A percentile compares a stretch with the other conserved stretches of the same genome.
Evolutionary conservation across 139 green algal genomes (phyloP).

Genomic region (Closterium sp.): DNA sequence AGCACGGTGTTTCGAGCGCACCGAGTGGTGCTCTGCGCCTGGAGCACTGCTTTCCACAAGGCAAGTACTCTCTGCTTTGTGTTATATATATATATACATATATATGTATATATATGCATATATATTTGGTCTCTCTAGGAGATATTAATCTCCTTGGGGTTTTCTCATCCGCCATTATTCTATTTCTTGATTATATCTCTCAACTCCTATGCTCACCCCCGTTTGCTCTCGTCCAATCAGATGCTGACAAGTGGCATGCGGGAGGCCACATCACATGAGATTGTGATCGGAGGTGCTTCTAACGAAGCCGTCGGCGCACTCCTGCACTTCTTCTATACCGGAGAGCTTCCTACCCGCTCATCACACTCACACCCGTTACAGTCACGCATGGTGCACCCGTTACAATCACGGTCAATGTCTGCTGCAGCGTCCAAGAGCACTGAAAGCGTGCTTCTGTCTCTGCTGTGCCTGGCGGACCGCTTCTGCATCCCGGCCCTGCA

Average conservation of each 20-base stretch:
- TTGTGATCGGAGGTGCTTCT: background rate
- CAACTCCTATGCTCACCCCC: background rate
- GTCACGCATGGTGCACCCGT: too few species aligned
- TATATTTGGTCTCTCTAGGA: too few species aligned
- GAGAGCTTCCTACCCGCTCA: background rate
- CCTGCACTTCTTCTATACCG: slow-evolving; percentile 14
- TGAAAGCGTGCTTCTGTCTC: background rate
- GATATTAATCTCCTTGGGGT: too few species aligned
- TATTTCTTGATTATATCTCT: too few species aligned
- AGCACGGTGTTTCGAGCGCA: background rate
- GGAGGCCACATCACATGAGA: background rate
- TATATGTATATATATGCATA: too few species aligned
- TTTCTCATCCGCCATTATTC: too few species aligned
- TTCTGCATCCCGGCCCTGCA: slow-evolving; percentile 1
- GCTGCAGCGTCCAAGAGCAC: background rate
- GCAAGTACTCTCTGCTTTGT: background rate
- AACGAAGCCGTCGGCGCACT: background rate
- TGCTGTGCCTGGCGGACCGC: slow-evolving; percentile 14
- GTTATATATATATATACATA: too few species aligned
- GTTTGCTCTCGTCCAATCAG: background rate
- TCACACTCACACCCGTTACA: too few species aligned
- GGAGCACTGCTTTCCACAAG: slow-evolving; percentile 2
- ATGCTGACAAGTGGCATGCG: slow-evolving; percentile 8
- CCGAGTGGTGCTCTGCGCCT: slow-evolving; percentile 8
- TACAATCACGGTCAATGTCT: background rate